Conservation (phyloP, 2,329 filamentous ascomycete species). For the Aspergillus latus region DNA sequence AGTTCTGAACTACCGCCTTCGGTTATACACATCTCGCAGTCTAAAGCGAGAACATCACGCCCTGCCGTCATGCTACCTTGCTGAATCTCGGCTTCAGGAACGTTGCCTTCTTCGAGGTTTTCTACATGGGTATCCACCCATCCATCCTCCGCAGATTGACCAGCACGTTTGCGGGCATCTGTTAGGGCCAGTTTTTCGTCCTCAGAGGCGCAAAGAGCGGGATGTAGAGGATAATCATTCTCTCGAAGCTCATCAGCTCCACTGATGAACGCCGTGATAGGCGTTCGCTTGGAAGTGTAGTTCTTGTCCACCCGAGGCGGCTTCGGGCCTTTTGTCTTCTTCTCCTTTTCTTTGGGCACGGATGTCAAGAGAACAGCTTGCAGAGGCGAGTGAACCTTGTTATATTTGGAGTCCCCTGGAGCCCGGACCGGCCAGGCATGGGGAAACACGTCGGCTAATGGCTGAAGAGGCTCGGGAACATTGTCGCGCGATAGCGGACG, state of each 20-base stretch:
- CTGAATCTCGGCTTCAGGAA: slow-evolving; percentile 70
- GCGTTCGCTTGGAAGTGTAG: slow-evolving; percentile 73
- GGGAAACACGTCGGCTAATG: slow-evolving; percentile 77
- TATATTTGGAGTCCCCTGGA: slow-evolving; percentile 78
- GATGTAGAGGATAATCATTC: slow-evolving; percentile 83
- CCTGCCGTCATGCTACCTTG: slow-evolving; percentile 81
- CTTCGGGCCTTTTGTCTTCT: slow-evolving; percentile 60
- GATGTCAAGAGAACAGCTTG: slow-evolving; percentile 78
- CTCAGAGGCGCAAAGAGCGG: slow-evolving; percentile 64
- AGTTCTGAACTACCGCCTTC: slow-evolving; percentile 76
- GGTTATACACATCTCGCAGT: slow-evolving; percentile 97
- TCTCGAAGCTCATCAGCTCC: slow-evolving; percentile 72
- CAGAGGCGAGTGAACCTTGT: slow-evolving; percentile 81
- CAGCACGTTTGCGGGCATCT: slow-evolving; percentile 52
- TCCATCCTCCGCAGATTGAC: slow-evolving; percentile 58
- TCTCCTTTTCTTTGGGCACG: slow-evolving; percentile 66
- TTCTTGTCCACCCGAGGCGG: slow-evolving; percentile 63
- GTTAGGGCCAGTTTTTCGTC: slow-evolving; percentile 56
- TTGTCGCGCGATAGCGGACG: slow-evolving; percentile 29
- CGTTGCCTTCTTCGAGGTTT: slow-evolving; percentile 63
- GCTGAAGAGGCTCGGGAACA: slow-evolving; percentile 56
- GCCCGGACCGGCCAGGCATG: slow-evolving; percentile 88
- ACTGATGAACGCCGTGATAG: slow-evolving; percentile 77
- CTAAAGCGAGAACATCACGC: slow-evolving; percentile 74
- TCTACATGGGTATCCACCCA: slow-evolving; percentile 80